Evolutionary conservation across 805 yeast species (phyloP).

Genomic region (Saturnispora mendoncae): DNA sequence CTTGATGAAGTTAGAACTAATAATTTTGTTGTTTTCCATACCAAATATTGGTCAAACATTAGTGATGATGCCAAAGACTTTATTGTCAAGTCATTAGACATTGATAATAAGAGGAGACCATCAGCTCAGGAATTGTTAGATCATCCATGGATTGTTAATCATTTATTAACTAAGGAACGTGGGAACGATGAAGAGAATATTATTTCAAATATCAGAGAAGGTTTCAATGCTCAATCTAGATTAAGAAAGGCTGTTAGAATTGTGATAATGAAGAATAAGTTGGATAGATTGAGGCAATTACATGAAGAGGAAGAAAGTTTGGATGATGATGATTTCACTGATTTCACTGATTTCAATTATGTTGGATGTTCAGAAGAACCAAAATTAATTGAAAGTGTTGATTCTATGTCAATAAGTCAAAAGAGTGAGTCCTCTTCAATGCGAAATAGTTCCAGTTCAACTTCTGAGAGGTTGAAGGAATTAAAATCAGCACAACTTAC

Average conservation of each 20-base stretch:
- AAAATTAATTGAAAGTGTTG: constrained; percentile 28
- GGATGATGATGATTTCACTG: constrained; percentile 27
- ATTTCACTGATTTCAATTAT: constrained; percentile 26
- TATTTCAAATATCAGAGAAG: constrained; percentile 70
- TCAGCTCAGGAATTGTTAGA: constrained; percentile 54
- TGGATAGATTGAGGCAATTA: constrained; percentile 57
- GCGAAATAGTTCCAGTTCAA: not conserved
- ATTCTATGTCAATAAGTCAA: constrained; percentile 1
- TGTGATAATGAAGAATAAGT: constrained; percentile 72
- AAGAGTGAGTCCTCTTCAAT: not conserved
- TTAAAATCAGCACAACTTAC: constrained; percentile 23
- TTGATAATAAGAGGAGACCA: constrained; percentile 60
- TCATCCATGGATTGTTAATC: constrained; percentile 69
- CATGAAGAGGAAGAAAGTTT: constrained; percentile 44
- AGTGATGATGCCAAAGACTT: constrained; percentile 75
- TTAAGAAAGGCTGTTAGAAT: constrained; percentile 80
- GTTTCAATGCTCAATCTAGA: constrained; percentile 75
- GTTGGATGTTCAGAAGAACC: constrained; percentile 34
- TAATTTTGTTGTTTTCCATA: constrained; percentile 75
- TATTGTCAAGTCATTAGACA: constrained; percentile 59
- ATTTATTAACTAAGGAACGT: constrained; percentile 19
- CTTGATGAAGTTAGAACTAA: constrained; percentile 68
- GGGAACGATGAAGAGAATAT: constrained; percentile 39
- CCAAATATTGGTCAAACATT: constrained; percentile 77
- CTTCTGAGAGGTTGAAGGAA: not conserved